These are phyloP conservation scores for Spathaspora sp. DNA, from an alignment of 805 yeast genomes.

Conservation along the genomic window DNA sequence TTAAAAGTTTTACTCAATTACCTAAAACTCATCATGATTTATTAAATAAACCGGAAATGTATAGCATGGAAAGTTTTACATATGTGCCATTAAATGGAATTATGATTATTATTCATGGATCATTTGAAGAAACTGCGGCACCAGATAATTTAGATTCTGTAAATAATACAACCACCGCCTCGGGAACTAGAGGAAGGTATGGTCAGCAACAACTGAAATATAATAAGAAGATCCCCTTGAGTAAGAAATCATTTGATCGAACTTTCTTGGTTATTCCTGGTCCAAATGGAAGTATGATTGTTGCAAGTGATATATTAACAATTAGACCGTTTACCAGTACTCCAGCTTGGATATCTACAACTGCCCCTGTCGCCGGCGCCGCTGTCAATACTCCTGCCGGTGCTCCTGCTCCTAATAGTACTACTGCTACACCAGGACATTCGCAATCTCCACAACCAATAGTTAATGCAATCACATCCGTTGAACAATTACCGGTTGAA, in stretches of 20 bases:
- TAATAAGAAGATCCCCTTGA: slow-evolving; percentile 33
- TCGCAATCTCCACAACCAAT: slow-evolving; percentile 14
- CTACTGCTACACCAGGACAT: slow-evolving; percentile 8
- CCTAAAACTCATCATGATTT: slow-evolving; percentile 81
- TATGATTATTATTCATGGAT: slow-evolving; percentile 79
- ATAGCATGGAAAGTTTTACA: slow-evolving; percentile 76
- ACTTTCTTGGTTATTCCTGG: slow-evolving; percentile 73
- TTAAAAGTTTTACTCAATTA: slow-evolving; percentile 54
- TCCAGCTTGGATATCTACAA: slow-evolving; percentile 49
- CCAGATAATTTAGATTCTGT: slow-evolving; percentile 41
- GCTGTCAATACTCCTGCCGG: slow-evolving; percentile 1
- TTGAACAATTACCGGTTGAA: slow-evolving; percentile 51
- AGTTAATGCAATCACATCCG: slow-evolving; percentile 14
- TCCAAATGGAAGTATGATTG: slow-evolving; percentile 64
- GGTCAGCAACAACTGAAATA: slow-evolving; percentile 14
- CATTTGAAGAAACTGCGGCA: slow-evolving; percentile 62
- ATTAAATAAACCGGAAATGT: slow-evolving; percentile 56
- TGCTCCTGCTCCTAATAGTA: slow-evolving; percentile 1
- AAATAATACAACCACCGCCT: slow-evolving; percentile 5
- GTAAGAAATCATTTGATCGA: slow-evolving; percentile 81
- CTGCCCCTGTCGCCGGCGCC: too few species aligned
- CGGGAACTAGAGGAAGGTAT: slow-evolving; percentile 14
- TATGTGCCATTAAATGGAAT: slow-evolving; percentile 73
- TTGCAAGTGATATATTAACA: slow-evolving; percentile 80
- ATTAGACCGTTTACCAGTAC: slow-evolving; percentile 57